Evolutionary conservation across 2,329 filamentous ascomycete genomes (phyloP).

Genomic region (Trichophyton benhamiae): DNA sequence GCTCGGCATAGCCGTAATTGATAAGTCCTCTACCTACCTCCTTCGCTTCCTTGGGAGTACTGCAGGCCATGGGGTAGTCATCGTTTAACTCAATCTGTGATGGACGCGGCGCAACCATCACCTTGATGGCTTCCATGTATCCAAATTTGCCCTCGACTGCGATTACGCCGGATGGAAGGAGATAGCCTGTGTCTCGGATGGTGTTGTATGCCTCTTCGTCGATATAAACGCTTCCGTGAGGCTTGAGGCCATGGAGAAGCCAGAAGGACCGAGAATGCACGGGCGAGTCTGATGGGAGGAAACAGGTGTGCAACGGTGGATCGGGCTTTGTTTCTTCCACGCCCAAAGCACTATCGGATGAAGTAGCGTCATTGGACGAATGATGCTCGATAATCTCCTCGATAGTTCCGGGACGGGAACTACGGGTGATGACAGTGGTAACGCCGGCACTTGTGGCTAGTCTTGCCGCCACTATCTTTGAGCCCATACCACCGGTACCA

Average conservation of each 20-base stretch:
- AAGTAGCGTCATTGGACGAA: conserved; percentile 23
- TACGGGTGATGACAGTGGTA: conserved; percentile 88
- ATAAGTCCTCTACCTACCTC: conserved; percentile 85
- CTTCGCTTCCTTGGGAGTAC: conserved; percentile 33
- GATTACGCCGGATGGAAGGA: conserved; percentile 82
- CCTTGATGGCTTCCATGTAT: conserved; percentile 80
- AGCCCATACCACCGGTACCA: conserved; percentile 93
- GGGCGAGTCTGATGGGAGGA: conserved; percentile 70
- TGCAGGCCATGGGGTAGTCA: conserved; percentile 22
- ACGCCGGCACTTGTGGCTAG: conserved; percentile 89
- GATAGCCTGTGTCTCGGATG: conserved; percentile 67
- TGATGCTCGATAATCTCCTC: conserved; percentile 64
- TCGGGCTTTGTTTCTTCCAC: conserved; percentile 23
- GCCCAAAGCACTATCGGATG: conserved; percentile 1
- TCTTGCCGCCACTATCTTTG: conserved; percentile 87
- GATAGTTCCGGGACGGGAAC: conserved; percentile 88
- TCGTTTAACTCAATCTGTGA: conserved; percentile 29
- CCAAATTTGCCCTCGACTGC: conserved; percentile 79
- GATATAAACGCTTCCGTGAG: conserved; percentile 85
- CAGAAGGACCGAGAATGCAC: conserved; percentile 94
- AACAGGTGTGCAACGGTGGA: conserved; percentile 76
- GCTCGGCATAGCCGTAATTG: conserved; percentile 82
- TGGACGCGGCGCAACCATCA: conserved; percentile 60
- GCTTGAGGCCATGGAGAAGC: conserved; percentile 82
- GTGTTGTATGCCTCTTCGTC: conserved; percentile 79